A percentile compares a stretch with the other conserved stretches of the same genome.
Conservation (phyloP, 1,284 basidiomycete genomes). For the Fistulinella cinereoalba region DNA sequence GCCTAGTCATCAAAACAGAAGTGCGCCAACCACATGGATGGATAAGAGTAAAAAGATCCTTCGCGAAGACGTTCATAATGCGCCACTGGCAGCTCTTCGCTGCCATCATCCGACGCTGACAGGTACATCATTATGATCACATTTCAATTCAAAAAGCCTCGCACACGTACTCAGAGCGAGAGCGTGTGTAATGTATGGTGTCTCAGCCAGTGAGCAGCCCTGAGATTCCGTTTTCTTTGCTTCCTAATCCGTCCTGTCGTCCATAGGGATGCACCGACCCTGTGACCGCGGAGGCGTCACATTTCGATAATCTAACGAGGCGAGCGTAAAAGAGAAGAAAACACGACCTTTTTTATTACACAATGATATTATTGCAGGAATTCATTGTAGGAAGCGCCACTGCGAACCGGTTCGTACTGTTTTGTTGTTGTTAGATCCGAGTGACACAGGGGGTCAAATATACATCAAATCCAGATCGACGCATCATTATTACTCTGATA, state of each 20-base stretch:
- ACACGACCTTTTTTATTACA: too few relatives aligned
- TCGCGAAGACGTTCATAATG: constrained; percentile 6
- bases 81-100: constrained; percentile 4
- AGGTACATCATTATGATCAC: constrained; percentile 5
- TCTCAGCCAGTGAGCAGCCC: too few relatives aligned
- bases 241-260: background rate
- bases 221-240: background rate
- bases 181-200: background rate
- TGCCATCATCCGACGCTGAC: constrained; percentile 1
- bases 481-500: too few relatives aligned
- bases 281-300: background rate
- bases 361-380: too few relatives aligned
- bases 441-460: too few relatives aligned
- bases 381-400: too few relatives aligned
- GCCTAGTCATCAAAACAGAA: background rate
- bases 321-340: background rate
- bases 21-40: background rate
- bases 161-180: background rate
- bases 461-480: too few relatives aligned
- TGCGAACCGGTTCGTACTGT: too few relatives aligned
- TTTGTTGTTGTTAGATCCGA: too few relatives aligned
- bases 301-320: background rate
- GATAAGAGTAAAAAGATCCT: constrained; percentile 16
- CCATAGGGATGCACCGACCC: background rate
- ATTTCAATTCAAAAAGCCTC: constrained; percentile 7